phyloP scores from a whole-genome alignment of 75 land plant species.

The Chamaecyparis obtusa region DNA sequence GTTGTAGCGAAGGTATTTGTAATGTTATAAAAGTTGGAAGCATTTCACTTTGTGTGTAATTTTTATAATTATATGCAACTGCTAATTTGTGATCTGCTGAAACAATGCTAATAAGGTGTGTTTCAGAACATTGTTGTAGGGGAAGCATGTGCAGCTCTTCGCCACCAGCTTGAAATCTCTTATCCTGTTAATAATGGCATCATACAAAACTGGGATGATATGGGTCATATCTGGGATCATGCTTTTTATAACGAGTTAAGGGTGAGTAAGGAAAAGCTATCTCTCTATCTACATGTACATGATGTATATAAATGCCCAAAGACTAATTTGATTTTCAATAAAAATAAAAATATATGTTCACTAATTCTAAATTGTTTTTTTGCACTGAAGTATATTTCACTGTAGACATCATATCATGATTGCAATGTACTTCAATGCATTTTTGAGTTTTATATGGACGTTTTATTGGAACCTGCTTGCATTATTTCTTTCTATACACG shows the following conservation, averaged over 20 bases:
- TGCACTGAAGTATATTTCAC: slow-evolving; percentile 1
- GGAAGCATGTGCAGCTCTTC: slow-evolving; percentile 67
- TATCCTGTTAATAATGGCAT: slow-evolving; percentile 97
- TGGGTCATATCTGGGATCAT: slow-evolving; percentile 98
- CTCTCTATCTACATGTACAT: background rate
- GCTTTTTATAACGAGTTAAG: slow-evolving; percentile 82
- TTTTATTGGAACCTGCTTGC: background rate
- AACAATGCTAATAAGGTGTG: slow-evolving; percentile 13
- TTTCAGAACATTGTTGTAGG: slow-evolving; percentile 94
- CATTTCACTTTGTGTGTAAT: background rate
- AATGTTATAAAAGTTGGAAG: background rate
- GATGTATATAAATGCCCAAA: background rate
- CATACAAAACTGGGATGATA: slow-evolving; percentile 99
- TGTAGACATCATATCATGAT: background rate
- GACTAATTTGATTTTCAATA: background rate
- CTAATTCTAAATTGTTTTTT: background rate
- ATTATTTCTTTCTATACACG: background rate
- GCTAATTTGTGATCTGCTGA: background rate
- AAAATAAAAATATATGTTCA: background rate
- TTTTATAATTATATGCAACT: background rate
- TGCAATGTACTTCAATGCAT: background rate
- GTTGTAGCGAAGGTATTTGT: background rate
- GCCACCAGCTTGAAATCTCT: slow-evolving; percentile 91
- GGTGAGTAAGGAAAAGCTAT: slow-evolving; percentile 22
- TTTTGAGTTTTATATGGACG: background rate